These are phyloP conservation scores for Beauveria australis DNA, from an alignment of 2,329 filamentous ascomycete species.

Conservation along the genomic window DNA sequence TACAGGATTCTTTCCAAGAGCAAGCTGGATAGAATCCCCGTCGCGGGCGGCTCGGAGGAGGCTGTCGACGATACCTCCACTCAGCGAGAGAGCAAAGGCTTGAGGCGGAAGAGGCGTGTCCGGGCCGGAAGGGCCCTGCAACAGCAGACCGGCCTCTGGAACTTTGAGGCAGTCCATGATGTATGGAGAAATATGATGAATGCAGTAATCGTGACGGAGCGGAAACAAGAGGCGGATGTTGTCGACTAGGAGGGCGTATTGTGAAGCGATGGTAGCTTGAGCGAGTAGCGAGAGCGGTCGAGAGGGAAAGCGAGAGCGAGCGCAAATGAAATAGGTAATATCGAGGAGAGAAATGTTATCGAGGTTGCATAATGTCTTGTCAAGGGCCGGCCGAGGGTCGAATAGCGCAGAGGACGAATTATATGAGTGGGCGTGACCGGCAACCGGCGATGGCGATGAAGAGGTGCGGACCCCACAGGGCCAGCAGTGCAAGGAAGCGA, in stretches of 20 bases:
- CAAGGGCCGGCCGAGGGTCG: conserved; percentile 7
- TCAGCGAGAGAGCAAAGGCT: conserved; percentile 50
- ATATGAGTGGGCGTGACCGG: conserved; percentile 1
- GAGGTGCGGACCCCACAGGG: conserved; percentile 13
- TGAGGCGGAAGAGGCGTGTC: conserved; percentile 40
- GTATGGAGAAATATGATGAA: conserved; percentile 14
- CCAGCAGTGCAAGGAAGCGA: conserved; percentile 10
- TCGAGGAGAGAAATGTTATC: neutral
- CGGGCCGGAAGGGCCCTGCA: conserved; percentile 42
- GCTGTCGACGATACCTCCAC: conserved; percentile 49
- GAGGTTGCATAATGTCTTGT: neutral
- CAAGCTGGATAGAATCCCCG: conserved; percentile 48
- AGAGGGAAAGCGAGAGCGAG: neutral
- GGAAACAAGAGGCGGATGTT: conserved; percentile 1
- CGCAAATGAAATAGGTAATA: neutral
- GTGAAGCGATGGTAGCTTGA: neutral
- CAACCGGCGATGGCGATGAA: conserved; percentile 5
- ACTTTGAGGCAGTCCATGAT: conserved; percentile 47
- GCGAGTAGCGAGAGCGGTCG: neutral
- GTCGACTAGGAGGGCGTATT: neutral
- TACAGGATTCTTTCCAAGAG: conserved; percentile 52
- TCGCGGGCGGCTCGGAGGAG: conserved; percentile 53
- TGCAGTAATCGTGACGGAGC: neutral
- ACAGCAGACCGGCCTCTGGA: conserved; percentile 48
- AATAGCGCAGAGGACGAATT: neutral